phyloP scores from a whole-genome alignment of 140 eudicot genomes.

The Anethum foeniculum region DNA sequence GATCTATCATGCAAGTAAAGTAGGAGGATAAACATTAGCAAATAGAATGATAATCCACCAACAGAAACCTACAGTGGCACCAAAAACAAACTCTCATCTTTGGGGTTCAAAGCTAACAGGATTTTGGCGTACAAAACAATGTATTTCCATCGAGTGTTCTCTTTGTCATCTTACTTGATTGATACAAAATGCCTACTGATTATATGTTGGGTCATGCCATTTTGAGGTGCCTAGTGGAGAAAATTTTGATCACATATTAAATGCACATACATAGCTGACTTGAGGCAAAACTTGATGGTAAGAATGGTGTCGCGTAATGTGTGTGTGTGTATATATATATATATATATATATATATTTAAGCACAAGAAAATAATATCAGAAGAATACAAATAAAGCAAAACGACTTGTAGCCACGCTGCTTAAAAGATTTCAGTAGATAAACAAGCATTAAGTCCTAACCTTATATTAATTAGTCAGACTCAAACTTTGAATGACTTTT shows the following conservation, averaged over 20 bases:
- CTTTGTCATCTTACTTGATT: neutral
- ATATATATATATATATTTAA: neutral
- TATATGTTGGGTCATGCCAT: neutral
- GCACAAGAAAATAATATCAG: neutral
- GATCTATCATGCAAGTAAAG: neutral
- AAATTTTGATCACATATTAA: neutral
- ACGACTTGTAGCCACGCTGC: neutral
- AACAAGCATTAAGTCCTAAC: neutral
- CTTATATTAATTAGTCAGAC: neutral
- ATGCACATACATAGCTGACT: neutral
- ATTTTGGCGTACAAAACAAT: neutral
- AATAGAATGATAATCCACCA: neutral
- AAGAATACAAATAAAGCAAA: neutral
- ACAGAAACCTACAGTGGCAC: neutral
- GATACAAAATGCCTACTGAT: neutral
- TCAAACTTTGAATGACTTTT: neutral
- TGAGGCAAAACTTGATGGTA: neutral
- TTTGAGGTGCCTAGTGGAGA: neutral
- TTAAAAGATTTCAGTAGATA: neutral
- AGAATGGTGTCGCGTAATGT: neutral
- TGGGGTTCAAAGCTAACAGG: neutral
- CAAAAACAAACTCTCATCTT: neutral
- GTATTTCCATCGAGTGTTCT: neutral
- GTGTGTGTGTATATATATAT: too few species aligned
- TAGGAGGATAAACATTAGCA: neutral